These are phyloP conservation scores for Coemansia biformis DNA, from an alignment of 192 early-diverging fungal species.

Conservation along the genomic window DNA sequence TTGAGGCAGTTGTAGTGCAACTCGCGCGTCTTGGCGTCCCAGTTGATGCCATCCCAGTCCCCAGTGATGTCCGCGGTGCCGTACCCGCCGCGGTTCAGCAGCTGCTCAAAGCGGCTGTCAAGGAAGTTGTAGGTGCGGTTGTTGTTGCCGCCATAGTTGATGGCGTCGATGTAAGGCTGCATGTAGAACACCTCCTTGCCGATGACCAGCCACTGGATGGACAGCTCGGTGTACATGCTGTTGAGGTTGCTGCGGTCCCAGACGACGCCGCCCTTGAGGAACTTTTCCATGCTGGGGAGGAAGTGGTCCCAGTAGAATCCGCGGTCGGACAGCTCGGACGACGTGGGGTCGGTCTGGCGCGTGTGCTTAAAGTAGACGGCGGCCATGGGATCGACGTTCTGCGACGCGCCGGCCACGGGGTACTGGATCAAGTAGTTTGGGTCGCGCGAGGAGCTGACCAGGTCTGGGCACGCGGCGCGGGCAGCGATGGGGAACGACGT, in stretches of 20 bases:
- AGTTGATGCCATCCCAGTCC: conserved; percentile 39
- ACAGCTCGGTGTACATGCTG: conserved; percentile 45
- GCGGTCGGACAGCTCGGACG: conserved; percentile 19
- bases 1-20: conserved; percentile 70
- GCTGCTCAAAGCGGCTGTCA: conserved; percentile 15
- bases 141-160: conserved; percentile 12
- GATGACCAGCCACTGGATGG: conserved; percentile 54
- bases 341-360: conserved; percentile 10
- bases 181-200: conserved; percentile 64
- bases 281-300: conserved; percentile 24
- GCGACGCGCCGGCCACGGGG: conserved; percentile 9
- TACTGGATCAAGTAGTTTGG: conserved; percentile 20
- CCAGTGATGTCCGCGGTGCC: conserved; percentile 46
- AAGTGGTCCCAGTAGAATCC: conserved; percentile 22
- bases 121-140: conserved; percentile 55
- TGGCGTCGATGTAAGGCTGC: conserved; percentile 51
- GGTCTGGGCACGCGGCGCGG: conserved; percentile 52
- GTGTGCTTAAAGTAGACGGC: conserved; percentile 22
- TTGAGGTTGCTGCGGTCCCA: conserved; percentile 53
- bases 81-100: conserved; percentile 43
- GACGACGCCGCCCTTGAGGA: conserved; percentile 61
- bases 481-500: conserved; percentile 58
- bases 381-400: conserved; percentile 6
- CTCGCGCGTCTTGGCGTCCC: conserved; percentile 15
- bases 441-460: conserved; percentile 19